Evolutionary conservation across 2,329 filamentous ascomycete species (phyloP), one percentile per base, ranked within the genome.

Genomic region (Pyrenophora graminea): DNA sequence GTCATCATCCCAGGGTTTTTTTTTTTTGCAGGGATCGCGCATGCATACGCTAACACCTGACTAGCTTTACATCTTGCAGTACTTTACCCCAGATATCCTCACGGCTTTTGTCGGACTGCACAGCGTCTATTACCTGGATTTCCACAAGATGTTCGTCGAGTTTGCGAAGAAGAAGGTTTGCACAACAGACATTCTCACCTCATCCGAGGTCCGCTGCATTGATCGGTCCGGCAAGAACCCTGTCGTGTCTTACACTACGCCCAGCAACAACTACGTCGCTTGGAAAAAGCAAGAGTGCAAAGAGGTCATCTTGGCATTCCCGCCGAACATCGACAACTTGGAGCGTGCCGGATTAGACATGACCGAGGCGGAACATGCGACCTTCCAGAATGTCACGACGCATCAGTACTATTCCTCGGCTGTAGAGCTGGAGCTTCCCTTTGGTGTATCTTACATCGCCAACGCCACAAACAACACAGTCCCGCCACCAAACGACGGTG

Each of bases 21-120:
- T 40, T 45, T 25, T 40, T 41, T 54, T 62, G 55, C 61, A 66
- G 50, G 61, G 55, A 55, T 61, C 15, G 45, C 46, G 53, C 59
- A 61, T 63, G 48, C 59, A 63, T 33, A 21, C 54, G 50, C 66
- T 69, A 51, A 72, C 63, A 57, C 45, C 51, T 56, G 58, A 66
- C 32, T 50, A 74, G 71, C 66, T 74, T 21, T 74, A 74, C 59
- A 67, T 72, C 45, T 55, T 74, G 33, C 65, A 72, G 49, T 74
- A 74, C 62, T 70, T 74, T 23, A 71, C 69, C 2, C 71, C 71
- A 13, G 71, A 74, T 43, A 64, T 74, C n/a, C 52, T 74, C 7
- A 70, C 67, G 10, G 70, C 63, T 12, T 73, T 73, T 48, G 58
- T 72, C 37, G 71, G 71, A 10, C 46, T 65, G n/a, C 69, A 68